These are phyloP conservation scores for Serendipita sp. DNA, from an alignment of 768 basidiomycete species.

Conservation along the genomic window DNA sequence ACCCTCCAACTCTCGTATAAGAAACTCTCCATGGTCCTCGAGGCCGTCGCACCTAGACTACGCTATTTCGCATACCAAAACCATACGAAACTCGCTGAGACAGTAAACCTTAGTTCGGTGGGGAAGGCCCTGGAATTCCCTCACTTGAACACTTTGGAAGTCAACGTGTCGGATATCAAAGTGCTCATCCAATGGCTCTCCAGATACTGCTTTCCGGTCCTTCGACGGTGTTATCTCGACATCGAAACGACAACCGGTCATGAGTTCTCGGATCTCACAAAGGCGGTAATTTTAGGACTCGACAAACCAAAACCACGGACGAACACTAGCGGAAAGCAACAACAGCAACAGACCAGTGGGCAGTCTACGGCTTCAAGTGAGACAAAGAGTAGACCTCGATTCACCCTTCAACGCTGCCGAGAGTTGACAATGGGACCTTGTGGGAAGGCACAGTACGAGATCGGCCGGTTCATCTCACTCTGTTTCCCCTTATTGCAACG, in stretches of 20 bases:
- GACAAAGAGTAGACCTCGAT: background rate
- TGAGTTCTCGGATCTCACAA: background rate
- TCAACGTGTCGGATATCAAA: background rate
- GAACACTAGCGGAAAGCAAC: too few relatives aligned
- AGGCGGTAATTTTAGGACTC: background rate
- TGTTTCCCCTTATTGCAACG: background rate
- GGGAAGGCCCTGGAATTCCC: background rate
- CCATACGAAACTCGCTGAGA: background rate
- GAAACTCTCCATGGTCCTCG: background rate
- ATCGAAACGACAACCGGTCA: background rate
- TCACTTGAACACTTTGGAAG: background rate
- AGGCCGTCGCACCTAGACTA: background rate
- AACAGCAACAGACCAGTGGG: too few relatives aligned
- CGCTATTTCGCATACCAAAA: background rate
- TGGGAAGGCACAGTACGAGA: background rate
- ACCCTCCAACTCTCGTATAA: background rate
- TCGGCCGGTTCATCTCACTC: background rate
- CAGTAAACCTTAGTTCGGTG: background rate
- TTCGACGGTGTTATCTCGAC: background rate
- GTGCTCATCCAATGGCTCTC: background rate
- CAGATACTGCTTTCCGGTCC: background rate
- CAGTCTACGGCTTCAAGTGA: background rate
- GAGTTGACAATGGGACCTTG: background rate
- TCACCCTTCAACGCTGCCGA: background rate
- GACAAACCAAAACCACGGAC: too few relatives aligned